Base-by-base conservation (phyloP, 1,284 basidiomycete species). In the Ceratobasidium sp. region DNA sequence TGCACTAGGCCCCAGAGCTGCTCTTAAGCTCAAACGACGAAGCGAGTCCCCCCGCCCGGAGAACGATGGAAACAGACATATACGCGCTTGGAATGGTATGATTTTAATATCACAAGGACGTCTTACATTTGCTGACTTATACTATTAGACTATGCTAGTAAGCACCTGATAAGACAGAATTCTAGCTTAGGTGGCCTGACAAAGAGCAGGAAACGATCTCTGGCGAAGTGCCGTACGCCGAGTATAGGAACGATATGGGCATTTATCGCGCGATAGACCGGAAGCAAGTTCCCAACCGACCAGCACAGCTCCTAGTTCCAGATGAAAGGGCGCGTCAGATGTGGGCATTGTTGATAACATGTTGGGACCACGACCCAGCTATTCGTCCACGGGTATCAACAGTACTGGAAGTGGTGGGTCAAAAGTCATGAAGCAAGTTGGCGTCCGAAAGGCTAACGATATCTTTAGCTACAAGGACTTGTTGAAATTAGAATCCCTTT, bases 81-180 rank as follows among this genome's bases (percentile, higher is more conserved):
- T 55, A 55, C 26, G n/a, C 52, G 21, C 23, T 55, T 4, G 52
- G 52, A 8, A 55, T 55, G 52, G 52, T 55, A 55, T 8, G 52
- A 11, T 5, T 38, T 38, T 38, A 11, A n/a, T n/a, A n/a, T n/a
- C n/a, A n/a, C n/a, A n/a, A n/a, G n/a, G n/a, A 46, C n/a, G 43
- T 46, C 43, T n/a, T n/a, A n/a, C n/a, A n/a, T n/a, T n/a, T 30
- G 26, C 52, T 28, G 14, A 55, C 26, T 16, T 26, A 16, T 16
- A 55, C 21, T 52, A 11, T 23, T 30, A 55, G 52, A 55, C 52
- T 6, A 26, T 23, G 21, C 52, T 55, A 26, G 52, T 55, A 55
- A 26, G 52, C 26, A 52, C 16, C 49, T 55, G 30, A 21, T 16
- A 28, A 28, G 4, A 28, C 18, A 55, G 26, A 21, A 55, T 16